These are phyloP conservation scores for Sistotremastrum suecicum DNA, from an alignment of 768 basidiomycete species.

Conservation along the genomic window DNA sequence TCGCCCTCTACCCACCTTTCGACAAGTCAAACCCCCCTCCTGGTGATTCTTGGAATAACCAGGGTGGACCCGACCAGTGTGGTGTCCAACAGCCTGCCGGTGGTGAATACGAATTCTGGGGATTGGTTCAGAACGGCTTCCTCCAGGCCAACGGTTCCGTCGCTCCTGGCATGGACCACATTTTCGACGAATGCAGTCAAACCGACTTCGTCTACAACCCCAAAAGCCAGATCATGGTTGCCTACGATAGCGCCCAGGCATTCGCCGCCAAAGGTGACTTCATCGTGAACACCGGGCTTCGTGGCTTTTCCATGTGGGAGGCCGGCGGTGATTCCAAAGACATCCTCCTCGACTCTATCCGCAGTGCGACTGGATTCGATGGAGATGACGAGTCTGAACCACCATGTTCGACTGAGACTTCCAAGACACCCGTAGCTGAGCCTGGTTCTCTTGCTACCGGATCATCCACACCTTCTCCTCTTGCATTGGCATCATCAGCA, in stretches of 20 bases:
- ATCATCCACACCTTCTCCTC: too few relatives aligned
- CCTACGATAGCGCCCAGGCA: slow-evolving; percentile 51
- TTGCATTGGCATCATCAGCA: too few relatives aligned
- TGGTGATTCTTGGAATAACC: slow-evolving; percentile 46
- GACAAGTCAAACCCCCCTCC: slow-evolving; percentile 25
- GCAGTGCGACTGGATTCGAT: slow-evolving; percentile 9
- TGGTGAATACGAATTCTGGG: slow-evolving; percentile 53
- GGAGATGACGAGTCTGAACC: not conserved
- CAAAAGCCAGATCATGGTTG: slow-evolving; percentile 37
- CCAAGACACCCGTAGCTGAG: too few relatives aligned
- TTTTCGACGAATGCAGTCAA: slow-evolving; percentile 55
- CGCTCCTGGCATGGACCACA: slow-evolving; percentile 34
- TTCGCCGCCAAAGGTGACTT: slow-evolving; percentile 41
- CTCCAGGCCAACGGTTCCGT: slow-evolving; percentile 30
- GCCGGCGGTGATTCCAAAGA: slow-evolving; percentile 52
- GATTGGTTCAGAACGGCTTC: slow-evolving; percentile 41
- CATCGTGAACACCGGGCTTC: slow-evolving; percentile 37
- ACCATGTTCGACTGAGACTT: too few relatives aligned
- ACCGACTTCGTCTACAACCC: slow-evolving; percentile 61
- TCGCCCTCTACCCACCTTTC: slow-evolving; percentile 42
- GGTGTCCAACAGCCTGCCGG: slow-evolving; percentile 37
- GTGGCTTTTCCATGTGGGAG: slow-evolving; percentile 63
- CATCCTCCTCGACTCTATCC: slow-evolving; percentile 46
- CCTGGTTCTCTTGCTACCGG: too few relatives aligned
- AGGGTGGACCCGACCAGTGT: slow-evolving; percentile 39